Base-by-base conservation (phyloP, 2,329 filamentous ascomycete species). In the Penicillium freii region DNA sequence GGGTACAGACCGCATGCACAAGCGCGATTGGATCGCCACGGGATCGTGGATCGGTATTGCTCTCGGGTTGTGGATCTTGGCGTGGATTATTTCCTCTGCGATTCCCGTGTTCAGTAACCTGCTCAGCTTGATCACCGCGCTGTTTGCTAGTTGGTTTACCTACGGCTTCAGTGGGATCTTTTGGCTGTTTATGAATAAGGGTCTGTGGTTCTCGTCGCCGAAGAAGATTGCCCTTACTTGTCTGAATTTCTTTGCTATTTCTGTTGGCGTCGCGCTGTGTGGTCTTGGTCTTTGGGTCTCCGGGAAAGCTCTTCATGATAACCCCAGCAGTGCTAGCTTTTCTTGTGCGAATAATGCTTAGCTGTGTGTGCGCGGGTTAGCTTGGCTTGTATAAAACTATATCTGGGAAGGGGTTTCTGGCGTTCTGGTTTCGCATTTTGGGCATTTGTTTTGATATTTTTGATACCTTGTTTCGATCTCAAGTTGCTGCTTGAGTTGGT, bases 71-170 rank as follows among this genome's bases (percentile, higher is more conserved):
- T 90, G 87, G 84, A 62, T 84, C 6, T 54, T 88, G 5, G 84
- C 86, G 2, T 88, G 85, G 80, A 72, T 90, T 57, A 86, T 91
- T 57, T 86, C 88, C 5, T 82, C 87, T 68, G 84, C 85, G 0
- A 86, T 91, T 8, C 88, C 88, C 0, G 82, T 85, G 48, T 91
- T 91, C 75, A 84, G 84, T 67, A 80, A 84, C 46, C 75, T 91
- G 9, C 75, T 91, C n/a, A 83, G 83, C 5, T 73, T 90, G 36
- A 83, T 90, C 60, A 80, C 78, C 31, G 81, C 86, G 1, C 72
- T 88, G 1, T 88, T 89, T 58, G 84, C 82, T 21, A 84, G 81
- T 53, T 89, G 87, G 87, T 90, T 90, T 71, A 86, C 83, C 52
- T 82, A 67, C 57, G 70, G 70, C 34, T 60, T 73, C 1, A 67